Conservation (phyloP, 495 filamentous ascomycete species). For the Paragyromitra xinjiangensis region DNA sequence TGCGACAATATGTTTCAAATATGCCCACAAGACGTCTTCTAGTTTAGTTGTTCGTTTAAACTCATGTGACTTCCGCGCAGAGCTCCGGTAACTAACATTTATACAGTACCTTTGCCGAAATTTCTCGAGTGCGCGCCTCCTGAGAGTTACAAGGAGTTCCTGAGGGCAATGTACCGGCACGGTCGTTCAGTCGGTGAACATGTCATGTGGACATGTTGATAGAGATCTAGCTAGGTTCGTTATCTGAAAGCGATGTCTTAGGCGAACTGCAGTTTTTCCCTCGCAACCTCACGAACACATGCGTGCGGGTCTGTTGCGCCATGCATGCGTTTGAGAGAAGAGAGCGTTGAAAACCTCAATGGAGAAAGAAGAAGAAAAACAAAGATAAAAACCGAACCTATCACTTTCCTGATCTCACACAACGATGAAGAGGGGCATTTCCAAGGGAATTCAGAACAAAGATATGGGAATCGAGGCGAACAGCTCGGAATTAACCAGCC, state of each 20-base stretch:
- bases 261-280: constrained; percentile 38
- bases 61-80: not conserved
- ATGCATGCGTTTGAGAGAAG: constrained; percentile 36
- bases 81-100: too few relatives aligned
- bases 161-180: constrained; percentile 13
- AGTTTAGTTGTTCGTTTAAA: constrained; percentile 1
- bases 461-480: constrained; percentile 5
- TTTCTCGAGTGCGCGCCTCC: constrained; percentile 24
- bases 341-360: constrained; percentile 7
- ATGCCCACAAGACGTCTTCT: not conserved
- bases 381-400: constrained; percentile 17
- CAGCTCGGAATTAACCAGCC: constrained; percentile 21
- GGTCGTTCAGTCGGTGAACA: constrained; percentile 23
- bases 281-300: constrained; percentile 23
- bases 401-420: constrained; percentile 11
- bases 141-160: constrained; percentile 23
- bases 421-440: not conserved
- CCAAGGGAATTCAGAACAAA: not conserved
- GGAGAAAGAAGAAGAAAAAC: not conserved
- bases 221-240: constrained; percentile 28
- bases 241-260: constrained; percentile 20
- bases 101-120: not conserved
- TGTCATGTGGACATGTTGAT: constrained; percentile 42
- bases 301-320: constrained; percentile 14
- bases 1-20: constrained; percentile 40